Conservation (phyloP, 1,139 yeast genomes). For the Arxiozyma bovina region DNA sequence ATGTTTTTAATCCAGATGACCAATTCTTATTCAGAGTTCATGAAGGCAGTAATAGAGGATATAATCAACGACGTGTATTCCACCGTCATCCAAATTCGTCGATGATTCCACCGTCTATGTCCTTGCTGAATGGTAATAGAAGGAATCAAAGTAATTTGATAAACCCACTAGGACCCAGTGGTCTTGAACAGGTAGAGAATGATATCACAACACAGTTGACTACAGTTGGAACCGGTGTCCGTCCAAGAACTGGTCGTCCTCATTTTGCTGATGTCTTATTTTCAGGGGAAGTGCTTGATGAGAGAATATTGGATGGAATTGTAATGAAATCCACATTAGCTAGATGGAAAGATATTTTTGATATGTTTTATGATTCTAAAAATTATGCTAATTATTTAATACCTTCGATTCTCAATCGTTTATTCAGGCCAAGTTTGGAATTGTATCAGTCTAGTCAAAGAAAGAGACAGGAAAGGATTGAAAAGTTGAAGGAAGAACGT, state of each 20-base stretch:
- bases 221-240: constrained; percentile 20
- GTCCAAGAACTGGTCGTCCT: constrained; percentile 22
- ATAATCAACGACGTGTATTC: constrained; percentile 16
- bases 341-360: constrained; percentile 60
- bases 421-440: constrained; percentile 42
- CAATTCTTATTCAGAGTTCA: constrained; percentile 26
- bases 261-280: constrained; percentile 26
- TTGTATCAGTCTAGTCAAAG: constrained; percentile 25
- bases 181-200: constrained; percentile 30
- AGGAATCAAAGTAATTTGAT: constrained; percentile 25
- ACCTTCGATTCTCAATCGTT: constrained; percentile 43
- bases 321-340: constrained; percentile 50
- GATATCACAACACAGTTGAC: constrained; percentile 25
- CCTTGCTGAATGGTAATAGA: constrained; percentile 23
- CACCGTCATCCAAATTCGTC: constrained; percentile 19
- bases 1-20: constrained; percentile 25
- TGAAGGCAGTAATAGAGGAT: constrained; percentile 12
- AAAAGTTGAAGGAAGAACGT: constrained; percentile 15
- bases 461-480: constrained; percentile 23
- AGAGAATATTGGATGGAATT: constrained; percentile 27
- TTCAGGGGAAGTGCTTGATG: constrained; percentile 27
- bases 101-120: constrained; percentile 23
- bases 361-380: constrained; percentile 41
- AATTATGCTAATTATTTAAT: constrained; percentile 39
- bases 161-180: constrained; percentile 30